Percentiles rank a stretch among this genome's conserved stretches.
These are phyloP conservation scores for Avena insularis DNA, from an alignment of 176 grass and related monocot species.

Conservation along the genomic window DNA sequence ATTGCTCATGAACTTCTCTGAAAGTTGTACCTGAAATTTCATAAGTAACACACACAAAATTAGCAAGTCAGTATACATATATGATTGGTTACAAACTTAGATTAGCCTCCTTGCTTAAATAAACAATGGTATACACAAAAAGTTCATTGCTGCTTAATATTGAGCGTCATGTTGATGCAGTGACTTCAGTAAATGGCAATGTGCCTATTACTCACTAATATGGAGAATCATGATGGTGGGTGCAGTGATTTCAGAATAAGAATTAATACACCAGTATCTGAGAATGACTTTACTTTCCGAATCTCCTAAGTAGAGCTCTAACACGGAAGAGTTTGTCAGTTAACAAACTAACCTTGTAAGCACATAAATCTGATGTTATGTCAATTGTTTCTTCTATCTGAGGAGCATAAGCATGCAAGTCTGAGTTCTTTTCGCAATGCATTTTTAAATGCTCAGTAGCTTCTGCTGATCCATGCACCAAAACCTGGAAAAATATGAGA, in stretches of 20 bases:
- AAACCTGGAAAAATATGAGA: slow-evolving; percentile 57
- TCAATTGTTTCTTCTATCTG: slow-evolving; percentile 98
- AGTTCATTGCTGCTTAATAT: neutral
- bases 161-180: neutral
- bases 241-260: slow-evolving; percentile 33
- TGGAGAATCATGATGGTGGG: neutral
- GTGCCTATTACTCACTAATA: neutral
- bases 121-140: neutral
- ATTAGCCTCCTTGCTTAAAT: slow-evolving; percentile 9
- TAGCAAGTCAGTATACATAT: neutral
- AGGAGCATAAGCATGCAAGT: slow-evolving; percentile 91
- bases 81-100: slow-evolving; percentile 20
- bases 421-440: slow-evolving; percentile 78
- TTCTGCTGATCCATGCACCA: slow-evolving; percentile 96
- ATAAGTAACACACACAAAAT: slow-evolving; percentile 27
- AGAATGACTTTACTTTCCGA: neutral
- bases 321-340: neutral
- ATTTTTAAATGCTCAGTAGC: slow-evolving; percentile 98
- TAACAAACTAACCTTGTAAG: slow-evolving; percentile 80
- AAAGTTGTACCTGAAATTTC: slow-evolving; percentile 84
- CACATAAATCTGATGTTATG: slow-evolving; percentile 97
- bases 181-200: slow-evolving; percentile 31
- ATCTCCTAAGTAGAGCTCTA: slow-evolving; percentile 26
- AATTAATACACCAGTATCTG: slow-evolving; percentile 25
- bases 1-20: slow-evolving; percentile 97